Base-by-base conservation (phyloP, 2,329 filamentous ascomycete genomes). In the Aspergillus carbonarius region DNA sequence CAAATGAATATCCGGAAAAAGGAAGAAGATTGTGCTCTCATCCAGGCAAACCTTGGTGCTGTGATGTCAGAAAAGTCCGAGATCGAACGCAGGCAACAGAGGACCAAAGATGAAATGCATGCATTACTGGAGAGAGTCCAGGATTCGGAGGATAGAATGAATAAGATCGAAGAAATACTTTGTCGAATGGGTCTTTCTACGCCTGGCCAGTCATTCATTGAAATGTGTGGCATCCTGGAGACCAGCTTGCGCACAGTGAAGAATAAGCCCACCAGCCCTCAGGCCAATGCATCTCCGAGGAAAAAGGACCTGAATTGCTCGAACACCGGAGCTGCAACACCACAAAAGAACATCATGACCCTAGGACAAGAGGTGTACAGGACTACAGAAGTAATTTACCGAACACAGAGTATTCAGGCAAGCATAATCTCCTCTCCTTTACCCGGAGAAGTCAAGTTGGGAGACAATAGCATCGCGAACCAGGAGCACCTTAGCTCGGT, bases 1-100 rank as follows among this genome's bases (percentile, higher is more conserved):
- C 60, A 66, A 32, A 20, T 44, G 1, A 57, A 66, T 2, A 48
- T 59, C 12, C 42, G 61, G 23, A n/a, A 30, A 51, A 74, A 73
- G 20, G 70, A 71, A 8, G 69, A 77, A 58, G 70, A 73, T n/a
- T 65, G 69, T 32, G 6, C 37, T 18, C 60, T 44, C 0, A 30
- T 63, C 2, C 49, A 59, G 18, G 57, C 58, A 10, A 57, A 60
- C 5, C 55, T 71, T 2, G 48, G 42, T 5, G 40, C 44, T 10
- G 58, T 59, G 12, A 59, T 64, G 23, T 62, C 57, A 12, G 59
- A 62, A 18, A 63, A 54, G 17, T 51, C 49, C 3, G 60, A 25
- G 1, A 59, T 70, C 9, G 69, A 70, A 49, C 47, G 60, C 8
- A 57, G 59, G 3, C 67, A 67, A 17, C 34, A 47, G 17, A 68